A percentile compares a stretch with the other conserved stretches of the same genome.
Conservation (phyloP, 352 stramenopile genomes). For the Achlya hypogyna region DNA sequence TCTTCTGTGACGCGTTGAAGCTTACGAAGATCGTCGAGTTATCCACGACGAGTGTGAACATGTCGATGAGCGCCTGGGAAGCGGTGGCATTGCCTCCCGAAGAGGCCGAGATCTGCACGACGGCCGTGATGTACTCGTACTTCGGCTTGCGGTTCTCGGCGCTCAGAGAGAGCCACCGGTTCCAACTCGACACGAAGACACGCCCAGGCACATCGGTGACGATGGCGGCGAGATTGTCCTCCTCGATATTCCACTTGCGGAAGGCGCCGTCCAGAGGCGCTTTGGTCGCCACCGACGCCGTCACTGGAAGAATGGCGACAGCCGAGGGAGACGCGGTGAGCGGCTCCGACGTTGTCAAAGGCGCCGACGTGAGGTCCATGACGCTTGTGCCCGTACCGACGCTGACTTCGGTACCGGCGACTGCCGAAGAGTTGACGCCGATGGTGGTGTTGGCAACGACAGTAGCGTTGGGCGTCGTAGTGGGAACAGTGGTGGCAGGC, state of each 20-base stretch:
- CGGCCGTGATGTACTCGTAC: constrained; percentile 1
- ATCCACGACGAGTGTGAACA: neutral
- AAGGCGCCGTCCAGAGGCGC: neutral
- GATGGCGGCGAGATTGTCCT: constrained; percentile 11
- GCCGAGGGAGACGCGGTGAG: neutral
- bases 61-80: neutral
- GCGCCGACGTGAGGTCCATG: neutral
- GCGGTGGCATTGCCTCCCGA: neutral
- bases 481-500: neutral
- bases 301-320: neutral
- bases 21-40: constrained; percentile 5
- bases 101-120: constrained; percentile 8
- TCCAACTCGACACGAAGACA: constrained; percentile 16
- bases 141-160: neutral
- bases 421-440: neutral
- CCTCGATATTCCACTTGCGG: neutral
- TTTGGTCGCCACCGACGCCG: neutral
- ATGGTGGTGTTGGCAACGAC: neutral
- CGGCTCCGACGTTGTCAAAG: neutral
- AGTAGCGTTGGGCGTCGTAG: neutral
- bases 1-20: neutral
- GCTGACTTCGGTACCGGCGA: neutral
- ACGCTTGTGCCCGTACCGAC: too few species aligned
- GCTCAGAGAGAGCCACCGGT: neutral
- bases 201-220: constrained; percentile 9